phyloP scores from a whole-genome alignment of 495 filamentous ascomycete genomes.

The Trichocladium antarcticum region DNA sequence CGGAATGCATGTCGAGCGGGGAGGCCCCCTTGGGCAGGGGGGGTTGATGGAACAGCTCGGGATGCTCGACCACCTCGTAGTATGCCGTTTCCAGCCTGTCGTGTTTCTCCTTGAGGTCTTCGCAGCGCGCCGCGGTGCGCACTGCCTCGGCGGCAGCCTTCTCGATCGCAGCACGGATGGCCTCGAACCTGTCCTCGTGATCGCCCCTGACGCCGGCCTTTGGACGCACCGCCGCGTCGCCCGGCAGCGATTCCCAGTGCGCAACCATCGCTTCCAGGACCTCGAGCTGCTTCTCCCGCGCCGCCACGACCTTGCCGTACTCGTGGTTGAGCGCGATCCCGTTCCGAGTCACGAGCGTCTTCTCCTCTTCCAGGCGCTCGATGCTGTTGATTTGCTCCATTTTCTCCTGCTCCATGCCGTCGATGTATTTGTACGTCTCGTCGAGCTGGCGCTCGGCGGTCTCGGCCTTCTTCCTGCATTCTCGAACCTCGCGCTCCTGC shows the following conservation, averaged over 20 bases:
- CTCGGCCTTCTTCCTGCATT: neutral
- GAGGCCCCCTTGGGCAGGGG: too few species aligned
- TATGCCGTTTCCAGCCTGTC: neutral
- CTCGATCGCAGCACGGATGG: neutral
- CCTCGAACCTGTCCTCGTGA: neutral
- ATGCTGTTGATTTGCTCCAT: neutral
- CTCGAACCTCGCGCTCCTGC: neutral
- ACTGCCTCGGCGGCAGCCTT: neutral
- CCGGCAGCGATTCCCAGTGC: neutral
- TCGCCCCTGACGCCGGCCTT: neutral
- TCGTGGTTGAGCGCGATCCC: neutral
- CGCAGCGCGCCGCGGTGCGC: neutral
- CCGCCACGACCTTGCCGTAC: neutral
- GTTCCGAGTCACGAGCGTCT: neutral
- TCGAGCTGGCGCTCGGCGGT: neutral
- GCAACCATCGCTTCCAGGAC: neutral
- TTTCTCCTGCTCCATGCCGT: neutral
- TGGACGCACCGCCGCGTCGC: neutral
- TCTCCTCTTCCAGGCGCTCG: neutral
- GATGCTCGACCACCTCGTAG: neutral
- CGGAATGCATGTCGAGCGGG: too few species aligned
- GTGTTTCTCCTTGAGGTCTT: neutral
- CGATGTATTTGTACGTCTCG: neutral
- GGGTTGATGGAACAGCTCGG: too few species aligned
- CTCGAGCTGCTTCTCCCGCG: neutral